Evolutionary conservation across 1,139 yeast species (phyloP).

Genomic region (Sugiyamaella castrensis): DNA sequence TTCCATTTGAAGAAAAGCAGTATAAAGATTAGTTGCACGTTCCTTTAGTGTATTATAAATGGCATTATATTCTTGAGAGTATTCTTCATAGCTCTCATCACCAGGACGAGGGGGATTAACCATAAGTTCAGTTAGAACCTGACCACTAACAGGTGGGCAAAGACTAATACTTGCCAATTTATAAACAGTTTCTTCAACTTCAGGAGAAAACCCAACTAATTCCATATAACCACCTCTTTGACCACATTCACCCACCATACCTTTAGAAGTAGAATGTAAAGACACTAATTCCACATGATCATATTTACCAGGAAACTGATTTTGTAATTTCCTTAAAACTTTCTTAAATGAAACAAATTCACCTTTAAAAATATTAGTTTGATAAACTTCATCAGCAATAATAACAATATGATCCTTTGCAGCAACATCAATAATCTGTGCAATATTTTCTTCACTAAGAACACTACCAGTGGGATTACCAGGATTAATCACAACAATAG

Average conservation of each 20-base stretch:
- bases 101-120: constrained; percentile 83
- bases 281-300: constrained; percentile 84
- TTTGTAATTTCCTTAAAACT: constrained; percentile 56
- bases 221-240: constrained; percentile 99
- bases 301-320: constrained; percentile 51
- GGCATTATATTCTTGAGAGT: constrained; percentile 54
- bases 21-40: constrained; percentile 62
- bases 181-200: constrained; percentile 65
- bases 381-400: constrained; percentile 98
- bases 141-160: constrained; percentile 94
- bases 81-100: constrained; percentile 68
- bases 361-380: constrained; percentile 77
- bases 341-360: constrained; percentile 47
- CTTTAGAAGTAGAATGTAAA: constrained; percentile 92
- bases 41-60: constrained; percentile 61
- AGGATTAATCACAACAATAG: constrained; percentile 91
- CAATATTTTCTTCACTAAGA: constrained; percentile 61
- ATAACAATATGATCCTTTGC: constrained; percentile 81
- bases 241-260: constrained; percentile 97
- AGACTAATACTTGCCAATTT: constrained; percentile 86
- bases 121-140: constrained; percentile 88
- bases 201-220: constrained; percentile 70
- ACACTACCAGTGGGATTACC: constrained; percentile 97
- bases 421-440: constrained; percentile 68
- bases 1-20: constrained; percentile 71